Evolutionary conservation across 2,329 filamentous ascomycete genomes (phyloP).

Genomic region (Colletotrichum zoysiae): DNA sequence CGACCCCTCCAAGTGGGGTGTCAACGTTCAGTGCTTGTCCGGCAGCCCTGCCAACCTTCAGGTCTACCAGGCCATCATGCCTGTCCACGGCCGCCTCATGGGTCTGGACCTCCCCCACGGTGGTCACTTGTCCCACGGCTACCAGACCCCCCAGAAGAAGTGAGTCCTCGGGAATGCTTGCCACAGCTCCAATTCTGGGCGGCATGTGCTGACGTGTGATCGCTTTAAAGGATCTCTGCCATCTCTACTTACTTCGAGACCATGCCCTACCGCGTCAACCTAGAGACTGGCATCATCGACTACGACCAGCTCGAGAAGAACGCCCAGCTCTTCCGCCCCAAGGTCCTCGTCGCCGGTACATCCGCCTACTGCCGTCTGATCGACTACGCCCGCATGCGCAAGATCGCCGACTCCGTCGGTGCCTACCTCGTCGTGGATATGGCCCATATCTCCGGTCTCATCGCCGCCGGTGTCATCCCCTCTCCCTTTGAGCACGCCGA

Average conservation of each 20-base stretch:
- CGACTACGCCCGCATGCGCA: conserved; percentile 95
- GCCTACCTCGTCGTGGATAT: conserved; percentile 98
- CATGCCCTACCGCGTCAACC: conserved; percentile 92
- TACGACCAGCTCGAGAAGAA: conserved; percentile 94
- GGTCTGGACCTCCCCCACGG: conserved; percentile 94
- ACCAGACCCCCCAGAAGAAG: conserved; percentile 96
- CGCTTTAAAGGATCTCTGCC: conserved; percentile 79
- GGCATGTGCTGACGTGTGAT: conserved; percentile 1
- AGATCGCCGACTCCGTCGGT: conserved; percentile 93
- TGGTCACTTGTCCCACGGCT: conserved; percentile 95
- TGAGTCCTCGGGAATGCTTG: conserved; percentile 54
- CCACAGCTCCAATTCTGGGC: no score
- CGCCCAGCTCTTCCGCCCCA: conserved; percentile 92
- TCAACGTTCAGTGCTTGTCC: conserved; percentile 96
- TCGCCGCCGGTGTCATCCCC: conserved; percentile 92
- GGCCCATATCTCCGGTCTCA: conserved; percentile 97
- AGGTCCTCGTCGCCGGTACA: conserved; percentile 95
- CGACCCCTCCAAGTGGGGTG: conserved; percentile 92
- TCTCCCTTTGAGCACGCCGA: conserved; percentile 94
- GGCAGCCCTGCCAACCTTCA: conserved; percentile 97
- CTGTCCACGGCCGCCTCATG: conserved; percentile 96
- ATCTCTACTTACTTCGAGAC: conserved; percentile 99
- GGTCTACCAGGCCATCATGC: conserved; percentile 98
- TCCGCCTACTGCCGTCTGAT: conserved; percentile 98
- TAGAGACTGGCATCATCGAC: conserved; percentile 95